Evolutionary conservation across 257 asterid genomes (phyloP), one percentile per base, ranked within the genome.

Genomic region (Solanum ossicruentum): DNA sequence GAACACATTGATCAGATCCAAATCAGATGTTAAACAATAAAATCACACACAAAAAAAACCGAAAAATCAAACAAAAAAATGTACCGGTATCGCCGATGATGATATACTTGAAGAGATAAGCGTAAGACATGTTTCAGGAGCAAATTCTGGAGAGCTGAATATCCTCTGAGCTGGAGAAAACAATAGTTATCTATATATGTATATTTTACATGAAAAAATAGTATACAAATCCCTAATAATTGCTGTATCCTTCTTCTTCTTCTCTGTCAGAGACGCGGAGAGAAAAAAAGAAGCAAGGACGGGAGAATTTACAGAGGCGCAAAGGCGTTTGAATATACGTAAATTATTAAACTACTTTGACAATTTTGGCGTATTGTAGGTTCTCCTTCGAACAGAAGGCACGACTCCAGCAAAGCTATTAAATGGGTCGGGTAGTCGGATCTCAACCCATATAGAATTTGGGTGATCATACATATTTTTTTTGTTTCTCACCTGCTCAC

Each of bases 41-140:
- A 57, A 66, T 66, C 7, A 67, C n/a, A 16, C 21, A 43, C 23
- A 82, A 11, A 36, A 32, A 57, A 84, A 81, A 3, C 2, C n/a
- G 80, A 66, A 61, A 78, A 73, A 41, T 12, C 6, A 52, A 51
- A 36, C 41, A 77, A 69, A 55, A 75, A 49, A 56, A 81, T 77
- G 89, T 93, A 95, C 98, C 98, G 26, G 98, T 95, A 67, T 94
- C 98, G 45, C 98, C 98, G 88, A 95, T 95, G 93, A 95, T 95
- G 85, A 94, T 95, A 82, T 93, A 95, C 93, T 95, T 95, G 93
- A 95, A 94, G 4, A 95, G 97, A 82, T 94, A 95, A 0, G 98
- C 98, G 79, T 95, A 95, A 63, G 98, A 95, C 98, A 95, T 95
- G 58, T 12, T 32, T 83, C 55, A 83, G 69, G 20, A 69, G 41